Evolutionary conservation across 2,329 filamentous ascomycete species (phyloP).

Genomic region (Penicillium capsulatum): DNA sequence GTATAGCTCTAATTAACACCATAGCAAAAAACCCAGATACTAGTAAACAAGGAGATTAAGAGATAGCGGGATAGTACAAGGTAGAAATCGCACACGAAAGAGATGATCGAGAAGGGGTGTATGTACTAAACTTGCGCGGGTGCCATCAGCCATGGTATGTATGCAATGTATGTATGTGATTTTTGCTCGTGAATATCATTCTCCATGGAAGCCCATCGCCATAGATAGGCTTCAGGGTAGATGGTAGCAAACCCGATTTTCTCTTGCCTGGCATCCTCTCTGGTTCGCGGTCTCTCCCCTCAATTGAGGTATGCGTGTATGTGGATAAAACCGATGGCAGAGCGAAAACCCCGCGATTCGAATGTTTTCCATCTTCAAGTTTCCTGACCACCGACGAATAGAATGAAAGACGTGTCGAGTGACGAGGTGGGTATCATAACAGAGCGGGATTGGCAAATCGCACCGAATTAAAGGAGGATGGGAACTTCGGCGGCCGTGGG

Average conservation of each 20-base stretch:
- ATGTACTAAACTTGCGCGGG: conserved; percentile 6
- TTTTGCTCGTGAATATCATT: conserved; percentile 9
- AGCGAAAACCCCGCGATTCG: neutral
- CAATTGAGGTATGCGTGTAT: neutral
- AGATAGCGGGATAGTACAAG: conserved; percentile 7
- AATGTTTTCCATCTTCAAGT: conserved; percentile 2
- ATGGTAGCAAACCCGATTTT: neutral
- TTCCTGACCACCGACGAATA: conserved; percentile 5
- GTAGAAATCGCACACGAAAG: conserved; percentile 1
- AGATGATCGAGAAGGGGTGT: conserved; percentile 2
- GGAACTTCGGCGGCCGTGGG: conserved; percentile 10
- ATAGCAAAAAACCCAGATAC: conserved; percentile 1
- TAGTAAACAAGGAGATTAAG: conserved; percentile 5
- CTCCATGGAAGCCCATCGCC: conserved; percentile 3
- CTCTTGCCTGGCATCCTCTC: neutral
- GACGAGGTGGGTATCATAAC: conserved; percentile 41
- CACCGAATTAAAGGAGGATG: conserved; percentile 24
- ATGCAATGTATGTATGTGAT: conserved; percentile 6
- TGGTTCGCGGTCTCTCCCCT: neutral
- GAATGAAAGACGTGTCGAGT: conserved; percentile 27
- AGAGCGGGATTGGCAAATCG: conserved; percentile 30
- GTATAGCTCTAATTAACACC: conserved; percentile 1
- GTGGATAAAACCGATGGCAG: neutral
- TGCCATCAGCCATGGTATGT: conserved; percentile 5
- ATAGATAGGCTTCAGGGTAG: neutral